phyloP scores from a whole-genome alignment of 768 basidiomycete genomes.

The Collybia sordida region DNA sequence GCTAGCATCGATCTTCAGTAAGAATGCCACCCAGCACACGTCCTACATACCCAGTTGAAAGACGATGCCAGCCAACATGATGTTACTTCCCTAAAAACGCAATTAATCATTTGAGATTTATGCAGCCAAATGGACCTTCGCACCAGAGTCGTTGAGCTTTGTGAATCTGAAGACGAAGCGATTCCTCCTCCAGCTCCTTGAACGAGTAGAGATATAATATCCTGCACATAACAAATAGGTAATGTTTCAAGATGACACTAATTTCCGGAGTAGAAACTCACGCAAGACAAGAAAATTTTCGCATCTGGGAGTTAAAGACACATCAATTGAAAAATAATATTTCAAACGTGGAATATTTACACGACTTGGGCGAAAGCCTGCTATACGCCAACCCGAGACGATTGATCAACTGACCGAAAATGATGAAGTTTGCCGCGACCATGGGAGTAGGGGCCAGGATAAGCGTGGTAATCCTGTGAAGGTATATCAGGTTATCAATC shows the following conservation, averaged over 20 bases:
- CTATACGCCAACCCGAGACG: background rate
- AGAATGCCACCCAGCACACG: no score
- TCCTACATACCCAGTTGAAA: background rate
- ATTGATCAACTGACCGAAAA: background rate
- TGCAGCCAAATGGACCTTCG: background rate
- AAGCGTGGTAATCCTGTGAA: background rate
- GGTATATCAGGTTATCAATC: no score
- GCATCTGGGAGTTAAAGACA: no score
- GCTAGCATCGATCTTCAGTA: background rate
- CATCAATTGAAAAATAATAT: no score
- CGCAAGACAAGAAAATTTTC: no score
- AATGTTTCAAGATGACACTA: no score
- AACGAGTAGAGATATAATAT: background rate
- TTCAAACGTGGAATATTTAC: background rate
- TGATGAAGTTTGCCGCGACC: background rate
- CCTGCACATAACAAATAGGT: no score
- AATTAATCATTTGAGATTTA: background rate
- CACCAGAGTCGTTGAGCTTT: background rate
- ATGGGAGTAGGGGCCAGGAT: background rate
- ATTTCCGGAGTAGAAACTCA: no score
- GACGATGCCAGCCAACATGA: background rate
- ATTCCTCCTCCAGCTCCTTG: constrained; percentile 1
- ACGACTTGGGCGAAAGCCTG: background rate
- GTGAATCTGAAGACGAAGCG: background rate
- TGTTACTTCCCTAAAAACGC: background rate